Base-by-base conservation (phyloP, 441 rosid species). In the Adansonia rubrostipa region DNA sequence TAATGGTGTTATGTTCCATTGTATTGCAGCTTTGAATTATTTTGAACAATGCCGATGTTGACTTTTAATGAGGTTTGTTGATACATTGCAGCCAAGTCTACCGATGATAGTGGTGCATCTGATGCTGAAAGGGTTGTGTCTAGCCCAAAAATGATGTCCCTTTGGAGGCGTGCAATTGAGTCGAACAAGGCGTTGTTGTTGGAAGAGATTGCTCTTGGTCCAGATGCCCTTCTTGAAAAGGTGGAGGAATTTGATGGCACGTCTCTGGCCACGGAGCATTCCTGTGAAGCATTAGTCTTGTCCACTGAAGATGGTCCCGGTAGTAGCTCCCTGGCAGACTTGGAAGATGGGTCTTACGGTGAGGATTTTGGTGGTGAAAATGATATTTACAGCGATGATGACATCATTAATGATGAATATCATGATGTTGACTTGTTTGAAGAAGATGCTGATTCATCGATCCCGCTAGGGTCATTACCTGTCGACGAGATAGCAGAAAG, bases 141-240 rank as follows among this genome's bases (percentile, higher is more conserved):
- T 69, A 91, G 92, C 86, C 94, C 94, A 51, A 89, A 91, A 86
- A 93, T 92, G 98, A 85, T 86, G 42, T 87, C 89, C 19, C 84
- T 90, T 7, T 93, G 98, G 98, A 83, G 88, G 78, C 86, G 83
- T n/a, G 97, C 98, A 0, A 77, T 92, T 9, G 93, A 90, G 71
- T 87, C 91, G 20, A 90, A 84, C 75, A 92, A 90, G 82, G 95
- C 98, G 7, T 70, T 91, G 69, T 40, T 91, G 76, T 84, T 92
- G 64, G 91, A 90, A 64, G 87, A 90, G 82, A 79, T 82, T 10
- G 73, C 87, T 81, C 86, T 92, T 19, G 83, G 85, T 62, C 98
- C 94, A 0, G 93, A 95, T 77, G 88, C 81, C 58, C 88, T 95
- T 75, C 76, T 92, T 78, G 82, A 81, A 82, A 91, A 87, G 78